Percentiles rank a stretch among this genome's conserved stretches.
These are phyloP conservation scores for Aphanomyces astaci DNA, from an alignment of 352 stramenopile genomes.

Conservation along the genomic window DNA sequence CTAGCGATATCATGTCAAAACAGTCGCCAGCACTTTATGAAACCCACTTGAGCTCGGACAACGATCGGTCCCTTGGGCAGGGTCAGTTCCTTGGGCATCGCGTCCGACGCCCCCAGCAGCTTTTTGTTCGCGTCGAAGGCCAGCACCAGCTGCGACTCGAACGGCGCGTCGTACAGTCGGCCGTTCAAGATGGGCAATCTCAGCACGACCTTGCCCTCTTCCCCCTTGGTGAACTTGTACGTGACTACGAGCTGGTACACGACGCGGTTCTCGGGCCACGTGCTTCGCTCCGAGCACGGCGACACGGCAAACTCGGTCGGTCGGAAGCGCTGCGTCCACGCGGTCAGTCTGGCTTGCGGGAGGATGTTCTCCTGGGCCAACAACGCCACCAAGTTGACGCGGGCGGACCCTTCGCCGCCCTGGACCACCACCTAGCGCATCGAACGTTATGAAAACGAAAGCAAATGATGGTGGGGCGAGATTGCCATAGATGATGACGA, in stretches of 20 bases:
- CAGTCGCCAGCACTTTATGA: background rate
- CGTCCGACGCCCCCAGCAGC: constrained; percentile 74
- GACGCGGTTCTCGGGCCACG: constrained; percentile 70
- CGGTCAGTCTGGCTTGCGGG: constrained; percentile 65
- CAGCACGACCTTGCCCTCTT: constrained; percentile 57
- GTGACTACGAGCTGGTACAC: constrained; percentile 86
- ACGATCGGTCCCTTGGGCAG: constrained; percentile 66
- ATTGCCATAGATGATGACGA: too few relatives aligned
- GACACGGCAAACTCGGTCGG: constrained; percentile 66
- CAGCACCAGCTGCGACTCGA: constrained; percentile 88
- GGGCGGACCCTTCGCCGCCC: constrained; percentile 67
- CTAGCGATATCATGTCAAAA: background rate
- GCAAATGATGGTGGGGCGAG: too few relatives aligned
- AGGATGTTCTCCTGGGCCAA: constrained; percentile 3
- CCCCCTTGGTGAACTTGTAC: constrained; percentile 44
- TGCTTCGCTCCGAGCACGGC: constrained; percentile 70
- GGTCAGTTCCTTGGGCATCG: constrained; percentile 69
- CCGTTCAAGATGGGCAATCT: constrained; percentile 70
- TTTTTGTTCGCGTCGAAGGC: constrained; percentile 92
- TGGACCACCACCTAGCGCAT: constrained; percentile 56
- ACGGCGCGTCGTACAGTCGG: constrained; percentile 89
- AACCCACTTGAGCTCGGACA: constrained; percentile 48
- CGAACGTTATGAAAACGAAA: too few relatives aligned
- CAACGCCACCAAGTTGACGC: constrained; percentile 7
- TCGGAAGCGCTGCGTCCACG: constrained; percentile 79